These are phyloP conservation scores for Alternaria longipes DNA, from an alignment of 2,329 filamentous ascomycete genomes.

Conservation along the genomic window DNA sequence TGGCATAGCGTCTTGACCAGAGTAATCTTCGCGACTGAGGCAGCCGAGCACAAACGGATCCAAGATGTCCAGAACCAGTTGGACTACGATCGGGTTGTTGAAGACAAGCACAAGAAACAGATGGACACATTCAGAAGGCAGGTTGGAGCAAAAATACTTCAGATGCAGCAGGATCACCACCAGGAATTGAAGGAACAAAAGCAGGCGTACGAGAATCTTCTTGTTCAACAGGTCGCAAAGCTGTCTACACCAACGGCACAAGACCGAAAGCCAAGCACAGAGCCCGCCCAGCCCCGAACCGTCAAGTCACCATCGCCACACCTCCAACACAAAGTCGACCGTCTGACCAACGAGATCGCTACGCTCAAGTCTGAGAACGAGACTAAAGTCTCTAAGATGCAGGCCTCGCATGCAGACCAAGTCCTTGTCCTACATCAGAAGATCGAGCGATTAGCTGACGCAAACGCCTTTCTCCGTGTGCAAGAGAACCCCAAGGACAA, in stretches of 20 bases:
- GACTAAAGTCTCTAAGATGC: neutral
- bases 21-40: conserved; percentile 1
- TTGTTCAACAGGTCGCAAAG: neutral
- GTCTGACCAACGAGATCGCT: neutral
- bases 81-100: conserved; percentile 4
- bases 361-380: neutral
- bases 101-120: neutral
- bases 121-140: neutral
- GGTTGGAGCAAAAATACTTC: conserved; percentile 3
- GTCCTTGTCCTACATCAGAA: neutral
- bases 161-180: conserved; percentile 4
- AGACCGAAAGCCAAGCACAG: neutral
- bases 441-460: neutral
- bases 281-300: neutral
- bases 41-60: conserved; percentile 6
- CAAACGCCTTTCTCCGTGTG: neutral
- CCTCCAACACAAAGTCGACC: neutral
- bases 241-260: neutral
- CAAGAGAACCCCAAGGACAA: neutral
- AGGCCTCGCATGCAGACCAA: neutral
- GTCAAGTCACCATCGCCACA: neutral
- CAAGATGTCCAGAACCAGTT: conserved; percentile 5
- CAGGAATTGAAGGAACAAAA: conserved; percentile 6
- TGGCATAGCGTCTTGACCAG: conserved; percentile 6
- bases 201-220: neutral